These are phyloP conservation scores for Triticum dicoccoides DNA, from an alignment of 176 grass and related monocot genomes.

Conservation along the genomic window DNA sequence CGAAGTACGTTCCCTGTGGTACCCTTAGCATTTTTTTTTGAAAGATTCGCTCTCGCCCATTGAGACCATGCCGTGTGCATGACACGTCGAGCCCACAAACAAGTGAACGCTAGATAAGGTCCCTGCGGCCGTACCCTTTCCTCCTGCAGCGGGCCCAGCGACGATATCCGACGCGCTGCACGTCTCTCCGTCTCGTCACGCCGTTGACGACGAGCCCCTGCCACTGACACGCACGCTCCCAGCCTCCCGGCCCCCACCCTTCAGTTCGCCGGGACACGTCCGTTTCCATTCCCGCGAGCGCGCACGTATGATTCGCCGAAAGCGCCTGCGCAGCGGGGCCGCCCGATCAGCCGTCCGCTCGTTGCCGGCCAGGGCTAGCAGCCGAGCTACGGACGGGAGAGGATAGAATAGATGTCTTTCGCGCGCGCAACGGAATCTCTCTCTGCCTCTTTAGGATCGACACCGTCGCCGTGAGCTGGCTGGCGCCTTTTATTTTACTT, in stretches of 20 bases:
- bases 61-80: not conserved
- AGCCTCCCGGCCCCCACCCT: not conserved
- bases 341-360: not conserved
- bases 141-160: not conserved
- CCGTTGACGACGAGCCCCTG: fast-evolving
- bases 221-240: not conserved
- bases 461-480: not conserved
- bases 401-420: not conserved
- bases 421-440: not conserved
- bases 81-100: not conserved
- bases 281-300: not conserved
- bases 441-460: not conserved
- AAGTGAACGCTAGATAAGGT: not conserved
- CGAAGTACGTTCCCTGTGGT: too few relatives aligned
- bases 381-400: not conserved
- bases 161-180: not conserved
- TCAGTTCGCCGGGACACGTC: not conserved
- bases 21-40: too few relatives aligned
- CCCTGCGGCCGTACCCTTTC: not conserved
- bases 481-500: too few relatives aligned
- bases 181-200: not conserved
- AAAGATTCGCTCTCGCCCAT: too few relatives aligned
- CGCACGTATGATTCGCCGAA: not conserved
- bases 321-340: not conserved
- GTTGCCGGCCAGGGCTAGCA: not conserved